phyloP scores from a whole-genome alignment of 2,329 filamentous ascomycete genomes.

The Colletotrichum endophyticum region DNA sequence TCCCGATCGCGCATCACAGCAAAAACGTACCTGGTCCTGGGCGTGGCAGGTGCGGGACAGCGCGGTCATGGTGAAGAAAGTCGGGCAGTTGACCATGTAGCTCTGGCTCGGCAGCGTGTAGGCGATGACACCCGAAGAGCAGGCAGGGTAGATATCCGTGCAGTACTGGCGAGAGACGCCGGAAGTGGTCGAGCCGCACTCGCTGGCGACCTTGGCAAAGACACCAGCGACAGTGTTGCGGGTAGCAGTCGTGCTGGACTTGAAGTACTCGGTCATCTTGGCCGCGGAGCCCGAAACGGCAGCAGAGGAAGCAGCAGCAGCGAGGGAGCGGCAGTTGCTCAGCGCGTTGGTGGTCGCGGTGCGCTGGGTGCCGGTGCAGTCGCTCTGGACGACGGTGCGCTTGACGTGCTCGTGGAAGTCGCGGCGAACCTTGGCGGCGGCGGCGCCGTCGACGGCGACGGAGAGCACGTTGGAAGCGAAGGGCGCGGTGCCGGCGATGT shows the following conservation, averaged over 20 bases:
- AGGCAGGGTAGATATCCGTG: slow-evolving; percentile 59
- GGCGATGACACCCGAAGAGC: slow-evolving; percentile 33
- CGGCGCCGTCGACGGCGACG: slow-evolving; percentile 59
- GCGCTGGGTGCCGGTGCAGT: slow-evolving; percentile 56
- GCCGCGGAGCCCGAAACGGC: slow-evolving; percentile 52
- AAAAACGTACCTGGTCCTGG: slow-evolving; percentile 69
- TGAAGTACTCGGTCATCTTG: slow-evolving; percentile 69
- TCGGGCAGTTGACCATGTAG: slow-evolving; percentile 65
- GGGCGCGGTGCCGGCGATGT: slow-evolving; percentile 58
- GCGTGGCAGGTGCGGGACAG: slow-evolving; percentile 59
- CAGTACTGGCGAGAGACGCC: slow-evolving; percentile 63
- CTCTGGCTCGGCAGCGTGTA: slow-evolving; percentile 48
- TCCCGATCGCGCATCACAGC: too few relatives aligned
- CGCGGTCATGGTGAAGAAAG: slow-evolving; percentile 62
- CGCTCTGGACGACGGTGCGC: slow-evolving; percentile 56
- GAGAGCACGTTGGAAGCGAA: slow-evolving; percentile 65
- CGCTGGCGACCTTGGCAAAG: slow-evolving; percentile 52
- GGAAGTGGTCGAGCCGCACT: slow-evolving; percentile 56
- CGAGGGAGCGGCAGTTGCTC: slow-evolving; percentile 57
- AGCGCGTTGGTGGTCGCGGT: slow-evolving; percentile 55
- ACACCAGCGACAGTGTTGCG: slow-evolving; percentile 57
- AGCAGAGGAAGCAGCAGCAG: slow-evolving; percentile 55
- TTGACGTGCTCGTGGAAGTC: slow-evolving; percentile 46
- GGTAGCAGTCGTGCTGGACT: slow-evolving; percentile 50
- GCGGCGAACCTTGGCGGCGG: slow-evolving; percentile 55